Conservation (phyloP, 2,329 filamentous ascomycete genomes). For the Cryphonectria carpinicola region DNA sequence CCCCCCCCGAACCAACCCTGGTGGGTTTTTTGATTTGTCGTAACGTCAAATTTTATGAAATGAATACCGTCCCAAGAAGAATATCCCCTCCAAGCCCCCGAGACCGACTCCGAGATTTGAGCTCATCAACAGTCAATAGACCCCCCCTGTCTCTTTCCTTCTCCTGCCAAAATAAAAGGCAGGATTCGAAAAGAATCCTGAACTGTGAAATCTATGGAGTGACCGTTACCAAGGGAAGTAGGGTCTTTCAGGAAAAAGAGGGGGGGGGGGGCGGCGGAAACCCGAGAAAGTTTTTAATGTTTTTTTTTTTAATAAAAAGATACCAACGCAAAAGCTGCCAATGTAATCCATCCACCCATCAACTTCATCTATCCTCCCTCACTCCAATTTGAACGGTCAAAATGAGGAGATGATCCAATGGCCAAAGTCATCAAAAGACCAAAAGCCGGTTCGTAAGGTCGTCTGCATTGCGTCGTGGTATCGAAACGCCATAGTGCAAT, state of each 20-base stretch:
- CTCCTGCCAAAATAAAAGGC: background rate
- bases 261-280: background rate
- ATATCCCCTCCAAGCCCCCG: background rate
- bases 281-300: background rate
- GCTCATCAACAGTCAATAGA: background rate
- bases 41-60: background rate
- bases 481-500: background rate
- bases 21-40: background rate
- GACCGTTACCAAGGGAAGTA: background rate
- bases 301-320: background rate
- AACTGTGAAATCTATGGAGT: background rate
- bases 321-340: background rate
- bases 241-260: too few relatives aligned
- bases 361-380: background rate
- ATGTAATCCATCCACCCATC: background rate
- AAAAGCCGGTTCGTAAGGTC: slow-evolving; percentile 6
- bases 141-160: background rate
- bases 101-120: background rate
- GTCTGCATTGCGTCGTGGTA: background rate
- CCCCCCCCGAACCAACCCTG: too few relatives aligned
- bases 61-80: background rate
- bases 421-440: slow-evolving; percentile 9
- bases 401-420: background rate
- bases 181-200: background rate
- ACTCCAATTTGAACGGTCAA: background rate